Base-by-base conservation (phyloP, 2,329 filamentous ascomycete genomes). In the Arachnomyces sp. region DNA sequence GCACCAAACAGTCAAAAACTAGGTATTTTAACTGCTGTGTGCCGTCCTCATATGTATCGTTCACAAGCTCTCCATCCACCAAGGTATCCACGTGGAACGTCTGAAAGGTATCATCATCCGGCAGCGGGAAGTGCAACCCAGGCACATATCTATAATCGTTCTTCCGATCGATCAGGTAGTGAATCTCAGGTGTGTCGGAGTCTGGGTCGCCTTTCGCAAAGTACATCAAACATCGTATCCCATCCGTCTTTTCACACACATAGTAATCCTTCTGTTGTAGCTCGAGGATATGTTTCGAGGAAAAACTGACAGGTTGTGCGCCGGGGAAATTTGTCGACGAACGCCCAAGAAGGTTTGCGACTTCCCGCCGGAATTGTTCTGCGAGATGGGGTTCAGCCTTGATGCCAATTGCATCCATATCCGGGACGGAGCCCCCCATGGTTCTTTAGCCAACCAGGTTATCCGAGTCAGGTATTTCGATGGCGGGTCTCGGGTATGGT, bases 171-270 rank as follows among this genome's bases (percentile, higher is more conserved):
- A 98, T 95, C 42, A 98, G 74, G 68, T 95, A 95, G 57, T 92
- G 85, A 16, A 82, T 75, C 59, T 93, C 87, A 4, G 68, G 60
- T 31, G 80, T 74, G 16, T 71, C 68, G 57, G 83, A 82, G 6
- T 70, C 62, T 14, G 59, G 57, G 29, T 68, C 65, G 4, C 62
- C 63, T 40, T 60, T 58, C 37, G 86, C 87, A 49, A 92, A 80
- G 70, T 93, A 96, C 49, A 98, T 77, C n/a, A 98, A 77, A 62
- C 93, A 95, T 48, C 92, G 81, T 48, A 96, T 86, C 40, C 92
- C 92, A 59, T 98, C 92, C 1, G 90, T 95, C 69, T 98, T 98
- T 66, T 98, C 92, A 71, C 90, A 95, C 49, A 98, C 84, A 60
- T 89, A 98, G 69, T 96, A 98, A 65, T 96, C 92, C 57, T 84